These are phyloP conservation scores for Atkinsonella hypoxylon DNA, from an alignment of 2,329 filamentous ascomycete genomes.

Conservation along the genomic window DNA sequence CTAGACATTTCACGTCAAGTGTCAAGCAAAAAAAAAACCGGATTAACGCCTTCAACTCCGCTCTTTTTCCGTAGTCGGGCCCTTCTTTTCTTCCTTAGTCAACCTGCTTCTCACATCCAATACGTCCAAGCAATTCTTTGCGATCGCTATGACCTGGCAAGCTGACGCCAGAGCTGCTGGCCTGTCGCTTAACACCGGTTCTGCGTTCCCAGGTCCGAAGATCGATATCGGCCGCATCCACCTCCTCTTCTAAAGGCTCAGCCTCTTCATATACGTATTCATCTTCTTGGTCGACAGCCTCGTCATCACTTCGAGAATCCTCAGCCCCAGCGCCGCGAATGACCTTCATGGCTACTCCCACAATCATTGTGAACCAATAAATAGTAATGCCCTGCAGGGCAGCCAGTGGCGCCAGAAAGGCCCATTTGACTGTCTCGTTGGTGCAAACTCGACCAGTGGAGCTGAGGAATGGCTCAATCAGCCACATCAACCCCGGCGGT, in stretches of 20 bases:
- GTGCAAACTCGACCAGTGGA: conserved; percentile 68
- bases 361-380: conserved; percentile 83
- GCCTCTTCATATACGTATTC: conserved; percentile 43
- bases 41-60: conserved; percentile 6
- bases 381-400: conserved; percentile 70
- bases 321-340: conserved; percentile 67
- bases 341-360: conserved; percentile 70
- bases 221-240: conserved; percentile 60
- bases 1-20: neutral
- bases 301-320: conserved; percentile 77
- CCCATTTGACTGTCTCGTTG: conserved; percentile 60
- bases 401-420: conserved; percentile 65
- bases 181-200: conserved; percentile 40
- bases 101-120: conserved; percentile 70
- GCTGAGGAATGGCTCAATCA: conserved; percentile 63
- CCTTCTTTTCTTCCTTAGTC: conserved; percentile 21
- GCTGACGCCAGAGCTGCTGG: conserved; percentile 47
- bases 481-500: conserved; percentile 43
- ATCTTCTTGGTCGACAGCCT: conserved; percentile 45
- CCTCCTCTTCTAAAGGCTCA: conserved; percentile 57
- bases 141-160: conserved; percentile 60
- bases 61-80: neutral
- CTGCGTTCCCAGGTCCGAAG: conserved; percentile 52
- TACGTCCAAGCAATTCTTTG: conserved; percentile 70
- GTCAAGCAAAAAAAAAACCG: neutral